Conservation (phyloP, 2,329 filamentous ascomycete species). For the Onygenales sp. region DNA sequence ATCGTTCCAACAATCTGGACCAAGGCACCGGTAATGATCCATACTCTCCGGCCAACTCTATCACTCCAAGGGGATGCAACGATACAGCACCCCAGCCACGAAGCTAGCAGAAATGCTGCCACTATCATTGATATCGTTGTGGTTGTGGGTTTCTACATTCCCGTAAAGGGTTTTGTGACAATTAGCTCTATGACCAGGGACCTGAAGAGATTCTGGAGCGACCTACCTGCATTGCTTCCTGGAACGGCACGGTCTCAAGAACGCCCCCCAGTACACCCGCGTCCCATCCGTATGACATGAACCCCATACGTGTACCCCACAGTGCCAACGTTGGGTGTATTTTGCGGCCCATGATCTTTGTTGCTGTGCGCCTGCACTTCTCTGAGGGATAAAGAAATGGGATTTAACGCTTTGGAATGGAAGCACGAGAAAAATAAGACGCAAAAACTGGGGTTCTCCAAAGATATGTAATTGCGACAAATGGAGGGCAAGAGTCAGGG, state of each 20-base stretch:
- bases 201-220: not conserved
- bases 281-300: constrained; percentile 27
- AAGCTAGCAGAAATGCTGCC: constrained; percentile 21
- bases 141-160: constrained; percentile 14
- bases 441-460: no score
- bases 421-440: no score
- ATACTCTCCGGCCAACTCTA: constrained; percentile 17
- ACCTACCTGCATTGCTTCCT: constrained; percentile 20
- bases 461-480: no score
- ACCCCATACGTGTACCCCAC: constrained; percentile 16
- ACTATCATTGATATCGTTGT: constrained; percentile 21
- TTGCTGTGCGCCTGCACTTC: not conserved
- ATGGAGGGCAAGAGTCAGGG: no score
- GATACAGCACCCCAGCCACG: constrained; percentile 20
- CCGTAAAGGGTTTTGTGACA: not conserved
- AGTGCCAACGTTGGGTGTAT: constrained; percentile 2
- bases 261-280: constrained; percentile 26
- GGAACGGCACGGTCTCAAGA: constrained; percentile 19
- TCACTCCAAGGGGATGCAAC: constrained; percentile 17
- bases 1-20: constrained; percentile 22
- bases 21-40: constrained; percentile 17
- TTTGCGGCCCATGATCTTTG: not conserved
- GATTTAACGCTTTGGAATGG: no score
- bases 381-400: no score
- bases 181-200: not conserved